Base-by-base conservation (phyloP, 805 yeast species). In the Kuraishia molischiana region DNA sequence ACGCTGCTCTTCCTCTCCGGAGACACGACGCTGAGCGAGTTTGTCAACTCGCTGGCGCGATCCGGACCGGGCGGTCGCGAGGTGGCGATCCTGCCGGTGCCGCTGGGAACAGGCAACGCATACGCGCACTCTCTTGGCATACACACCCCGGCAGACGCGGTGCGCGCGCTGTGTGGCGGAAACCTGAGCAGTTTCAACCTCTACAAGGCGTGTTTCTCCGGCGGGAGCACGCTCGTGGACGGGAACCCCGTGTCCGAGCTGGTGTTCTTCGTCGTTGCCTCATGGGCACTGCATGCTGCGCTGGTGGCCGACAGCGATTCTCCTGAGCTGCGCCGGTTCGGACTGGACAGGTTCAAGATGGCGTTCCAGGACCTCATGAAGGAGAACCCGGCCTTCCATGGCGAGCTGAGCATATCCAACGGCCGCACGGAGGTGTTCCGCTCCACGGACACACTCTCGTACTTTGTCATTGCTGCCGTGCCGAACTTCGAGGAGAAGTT, bases 61-160 rank as follows among this genome's bases (percentile, higher is more conserved):
- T 15, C 17, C 24, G 35, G 15, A 6, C 5, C 10, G 11, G 18
- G 36, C 15, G 22, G 26, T 15, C 13, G 37, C 26, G 11, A 32
- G 6, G 28, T 43, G 15, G 45, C 48, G 1, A 38, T 74, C 2
- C 46, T 58, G 26, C 59, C 61, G 29, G 53, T 89, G 13, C 95
- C 96, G 0, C 65, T 77, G 41, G 97, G 97, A 1, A 81, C 95
- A 1, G 97, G 95, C 0, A 89, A 89, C 53, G 87, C 95, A 1
- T 62, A 85, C 41, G 72, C 85, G 2, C 68, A 72, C 19, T 79
- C 95, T 0, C 46, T 78, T 2, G 77, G 74, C 0, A 41, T 71
- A 3, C 35, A 37, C 0, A 51, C 55, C 20, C 62, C 65, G 11
- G 39, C 58, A 1, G 40, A 43, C 0, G 64, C 73, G 0, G 45